Evolutionary conservation across 2,329 filamentous ascomycete species (phyloP), one percentile per base, ranked within the genome.

Genomic region (Didymosphaeria variabile): DNA sequence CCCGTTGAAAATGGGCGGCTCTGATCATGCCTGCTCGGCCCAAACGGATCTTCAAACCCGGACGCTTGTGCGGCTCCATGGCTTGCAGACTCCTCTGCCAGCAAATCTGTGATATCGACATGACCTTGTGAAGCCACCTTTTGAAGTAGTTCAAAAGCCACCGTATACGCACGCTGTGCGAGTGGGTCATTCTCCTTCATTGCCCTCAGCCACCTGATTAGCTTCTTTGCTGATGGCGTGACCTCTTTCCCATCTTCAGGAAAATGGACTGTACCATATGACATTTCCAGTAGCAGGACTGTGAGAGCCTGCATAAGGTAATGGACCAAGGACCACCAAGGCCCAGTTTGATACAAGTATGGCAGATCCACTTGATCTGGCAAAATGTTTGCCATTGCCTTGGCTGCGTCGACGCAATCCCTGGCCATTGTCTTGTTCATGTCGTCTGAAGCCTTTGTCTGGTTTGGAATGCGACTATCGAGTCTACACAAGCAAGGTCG

Each of bases 301-400:
- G 74, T 71, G 1, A 74, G 66, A 1, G 78, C 75, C 64, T 81
- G 79, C 70, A 80, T 77, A 8, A 81, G 52, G n/a, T 64, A 68
- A 50, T 74, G 71, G 17, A 80, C 65, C 15, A 76, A 61, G 46
- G 64, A 75, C 78, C 78, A 81, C 79, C 79, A 81, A 5, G 79
- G 79, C 13, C 66, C 66, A 15, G 62, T 56, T 5, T 53, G 21
- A 29, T 70, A 71, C 10, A 70, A 45, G 61, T 61, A 67, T 1
- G n/a, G 34, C 13, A 15, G 34, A 57, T 74, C 67, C 0, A 69
- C 61, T 19, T 68, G 49, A 10, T 72, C 67, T 5, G 78, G 79
- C 4, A 80, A 62, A 2, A 77, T 47, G 1, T 67, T 57, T 1
- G 76, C 53, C n/a, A 81, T 57, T 8, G 64, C 61, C 51, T 70